Conservation (phyloP, 1,284 basidiomycete genomes). For the Cryptococcus amylolentus region DNA sequence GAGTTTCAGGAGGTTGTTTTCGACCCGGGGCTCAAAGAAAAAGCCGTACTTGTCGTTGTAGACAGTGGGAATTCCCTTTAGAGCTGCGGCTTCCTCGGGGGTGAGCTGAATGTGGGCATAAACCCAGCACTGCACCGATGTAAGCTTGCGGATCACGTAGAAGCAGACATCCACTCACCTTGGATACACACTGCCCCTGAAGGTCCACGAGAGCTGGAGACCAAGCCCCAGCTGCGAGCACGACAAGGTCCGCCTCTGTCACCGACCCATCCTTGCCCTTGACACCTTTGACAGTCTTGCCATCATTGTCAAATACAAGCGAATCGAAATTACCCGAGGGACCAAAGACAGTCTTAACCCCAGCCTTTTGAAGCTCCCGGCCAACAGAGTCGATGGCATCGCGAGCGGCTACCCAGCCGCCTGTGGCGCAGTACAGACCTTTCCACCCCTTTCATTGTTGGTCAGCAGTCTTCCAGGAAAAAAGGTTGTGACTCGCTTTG, state of each 20-base stretch:
- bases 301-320: conserved; percentile 23
- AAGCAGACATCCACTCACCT: conserved; percentile 19
- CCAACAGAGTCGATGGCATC: conserved; percentile 44
- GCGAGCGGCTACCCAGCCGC: conserved; percentile 45
- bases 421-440: conserved; percentile 28
- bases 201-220: conserved; percentile 42
- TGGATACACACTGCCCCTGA: conserved; percentile 45
- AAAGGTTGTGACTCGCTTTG: conserved; percentile 14
- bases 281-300: conserved; percentile 31
- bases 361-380: conserved; percentile 25
- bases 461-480: conserved; percentile 7
- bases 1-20: conserved; percentile 27
- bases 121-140: conserved; percentile 32
- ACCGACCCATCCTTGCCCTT: conserved; percentile 35
- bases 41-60: conserved; percentile 32
- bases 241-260: conserved; percentile 36
- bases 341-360: conserved; percentile 40
- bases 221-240: conserved; percentile 50
- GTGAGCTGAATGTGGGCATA: conserved; percentile 45
- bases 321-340: conserved; percentile 33
- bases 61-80: conserved; percentile 29
- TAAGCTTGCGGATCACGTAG: neutral
- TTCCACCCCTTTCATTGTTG: conserved; percentile 30
- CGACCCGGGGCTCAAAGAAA: conserved; percentile 33
- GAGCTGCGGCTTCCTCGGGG: conserved; percentile 36